Evolutionary conservation across 345 rosid species (phyloP), one percentile per base, ranked within the genome.

Genomic region (Geranium brycei): DNA sequence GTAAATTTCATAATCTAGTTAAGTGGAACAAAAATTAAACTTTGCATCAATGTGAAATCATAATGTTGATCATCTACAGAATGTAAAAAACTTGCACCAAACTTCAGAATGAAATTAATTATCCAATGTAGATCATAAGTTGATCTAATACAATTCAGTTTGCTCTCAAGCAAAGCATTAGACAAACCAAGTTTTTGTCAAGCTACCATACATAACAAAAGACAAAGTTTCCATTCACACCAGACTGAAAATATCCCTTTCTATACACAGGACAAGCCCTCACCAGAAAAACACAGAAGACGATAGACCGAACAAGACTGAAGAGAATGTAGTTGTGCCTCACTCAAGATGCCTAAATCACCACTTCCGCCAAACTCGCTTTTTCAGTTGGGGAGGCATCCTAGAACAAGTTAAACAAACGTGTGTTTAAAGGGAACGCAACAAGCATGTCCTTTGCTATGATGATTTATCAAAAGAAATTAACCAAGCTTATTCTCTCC

Each of bases 221-320:
- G 53, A 47, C 53, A 47, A 41, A 41, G 3, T 8, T 47, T 13
- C 15, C 35, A 53, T 74, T 73, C 69, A 71, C 61, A 19, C 62
- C 62, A 40, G 35, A 62, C 19, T 41, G 32, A 23, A 63, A 65
- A 64, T 17, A 57, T 12, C 63, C 55, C 58, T 66, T 64, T 65
- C 79, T 78, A 77, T 78, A 78, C 74, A 81, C 68, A 70, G 64
- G 40, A 69, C 75, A 70, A 66, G 66, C 51, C 67, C 77, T 73
- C 72, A 55, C 65, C 31, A 41, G 58, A 71, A 51, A 62, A 55
- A 51, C 62, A 51, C 62, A 55, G 69, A 71, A 71, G 71, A 63
- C 70, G n/a, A n/a, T n/a, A 68, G 59, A 14, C 64, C 69, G 38
- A 64, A 61, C 35, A 66, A 13, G 62, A 69, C 18, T 31, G 68